Evolutionary conservation across 208 protist genomes (phyloP).

Genomic region (Leptomonas pyrrhocoris): DNA sequence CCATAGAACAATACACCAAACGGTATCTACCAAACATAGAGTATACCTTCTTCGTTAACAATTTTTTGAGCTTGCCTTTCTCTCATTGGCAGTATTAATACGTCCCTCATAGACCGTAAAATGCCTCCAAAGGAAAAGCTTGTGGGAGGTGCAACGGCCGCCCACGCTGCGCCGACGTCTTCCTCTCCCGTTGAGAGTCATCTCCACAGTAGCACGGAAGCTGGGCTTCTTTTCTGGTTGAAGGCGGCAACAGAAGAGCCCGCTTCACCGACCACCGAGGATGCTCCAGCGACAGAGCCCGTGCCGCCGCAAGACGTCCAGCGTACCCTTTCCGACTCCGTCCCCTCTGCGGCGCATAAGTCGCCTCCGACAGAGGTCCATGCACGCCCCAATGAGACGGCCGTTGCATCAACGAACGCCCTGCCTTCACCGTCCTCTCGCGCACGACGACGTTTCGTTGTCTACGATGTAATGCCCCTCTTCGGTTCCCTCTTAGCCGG

Average conservation of each 20-base stretch:
- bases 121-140: background rate
- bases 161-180: too few species aligned
- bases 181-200: background rate
- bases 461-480: slow-evolving; percentile 55
- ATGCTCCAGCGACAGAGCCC: background rate
- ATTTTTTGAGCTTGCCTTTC: too few species aligned
- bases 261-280: background rate
- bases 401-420: background rate
- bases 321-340: too few species aligned
- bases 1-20: too few species aligned
- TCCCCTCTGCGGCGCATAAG: too few species aligned
- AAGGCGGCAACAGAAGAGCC: slow-evolving; percentile 6
- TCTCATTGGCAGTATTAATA: too few species aligned
- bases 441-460: background rate
- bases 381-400: background rate
- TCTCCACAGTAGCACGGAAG: slow-evolving; percentile 6
- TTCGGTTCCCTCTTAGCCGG: slow-evolving; percentile 50
- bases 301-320: too few species aligned
- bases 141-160: too few species aligned
- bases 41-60: too few species aligned
- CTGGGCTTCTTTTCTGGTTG: slow-evolving; percentile 40
- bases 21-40: too few species aligned
- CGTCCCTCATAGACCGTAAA: background rate
- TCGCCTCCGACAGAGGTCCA: background rate
- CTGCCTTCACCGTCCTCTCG: background rate